Evolutionary conservation across 768 basidiomycete species (phyloP), one percentile per base, ranked within the genome.

Genomic region (Boletellus ananas): DNA sequence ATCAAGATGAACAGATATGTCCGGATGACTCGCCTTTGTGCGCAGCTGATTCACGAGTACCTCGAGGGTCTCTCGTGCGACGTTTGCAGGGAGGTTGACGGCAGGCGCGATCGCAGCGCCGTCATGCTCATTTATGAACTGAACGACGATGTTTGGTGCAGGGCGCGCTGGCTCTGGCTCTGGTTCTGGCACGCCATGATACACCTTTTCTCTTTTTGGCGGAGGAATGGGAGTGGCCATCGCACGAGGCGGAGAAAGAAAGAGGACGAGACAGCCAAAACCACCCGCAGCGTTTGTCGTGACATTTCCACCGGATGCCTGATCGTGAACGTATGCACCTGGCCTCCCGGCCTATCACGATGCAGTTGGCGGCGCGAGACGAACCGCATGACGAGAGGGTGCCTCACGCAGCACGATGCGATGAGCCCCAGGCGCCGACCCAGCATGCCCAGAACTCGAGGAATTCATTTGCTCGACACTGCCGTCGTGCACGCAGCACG

Each of bases 111-210:
- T 74, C 4, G 83, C 71, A 50, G 74, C 72, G 0, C 85, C 92
- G 67, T 94, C 87, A 44, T 94, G 87, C 50, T 94, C 90, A 3
- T 87, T 87, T 23, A 94, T 84, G 65, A 98, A 97, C 62, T 95
- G 92, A 18, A 96, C 93, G 14, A 97, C 79, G 49, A 98, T 72
- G 54, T 85, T 84, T 0, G 85, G 82, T 1, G 83, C 75, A 10
- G 71, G 69, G 51, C 69, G 66, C 14, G 66, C 58, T 4, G 69
- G 65, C 49, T 81, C 79, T 51, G 74, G 75, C 34, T 74, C 79
- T 23, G 86, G 85, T 52, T 82, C 80, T 54, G 83, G 79, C 16
- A 85, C 69, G 4, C 85, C 87, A 58, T 91, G 83, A 67, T 89
- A 86, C 35, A 83, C 74, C 68, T 94, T 94, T 65, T 83, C 80